Conservation (phyloP, 768 basidiomycete species). For the Leccinellum luteum region DNA sequence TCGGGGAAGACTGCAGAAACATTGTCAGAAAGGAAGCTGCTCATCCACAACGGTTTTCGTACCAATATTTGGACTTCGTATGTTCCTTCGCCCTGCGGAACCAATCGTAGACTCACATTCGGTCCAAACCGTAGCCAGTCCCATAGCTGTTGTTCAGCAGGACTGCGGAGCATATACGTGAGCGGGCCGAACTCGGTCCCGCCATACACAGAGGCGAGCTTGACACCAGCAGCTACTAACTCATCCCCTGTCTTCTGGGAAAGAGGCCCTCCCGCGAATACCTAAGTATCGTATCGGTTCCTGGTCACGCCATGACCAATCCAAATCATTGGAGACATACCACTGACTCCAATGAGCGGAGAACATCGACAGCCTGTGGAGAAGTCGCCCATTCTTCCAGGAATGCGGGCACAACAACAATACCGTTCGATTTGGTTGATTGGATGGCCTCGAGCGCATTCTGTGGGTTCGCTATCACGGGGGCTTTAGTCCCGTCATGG, state of each 20-base stretch:
- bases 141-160: constrained; percentile 33
- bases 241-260: constrained; percentile 34
- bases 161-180: constrained; percentile 11
- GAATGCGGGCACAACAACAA: constrained; percentile 22
- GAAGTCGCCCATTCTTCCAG: constrained; percentile 22
- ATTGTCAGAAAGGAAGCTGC: not conserved
- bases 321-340: constrained; percentile 10
- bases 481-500: constrained; percentile 2
- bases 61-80: constrained; percentile 40
- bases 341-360: constrained; percentile 17
- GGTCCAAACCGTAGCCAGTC: constrained; percentile 31
- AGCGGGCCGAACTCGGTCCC: constrained; percentile 37
- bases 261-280: constrained; percentile 37
- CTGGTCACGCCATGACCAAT: not conserved
- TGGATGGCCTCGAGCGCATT: constrained; percentile 19
- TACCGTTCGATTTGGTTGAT: constrained; percentile 11
- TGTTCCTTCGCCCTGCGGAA: constrained; percentile 34
- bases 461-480: constrained; percentile 21
- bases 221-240: constrained; percentile 34
- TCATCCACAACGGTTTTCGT: not conserved
- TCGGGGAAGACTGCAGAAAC: constrained; percentile 25
- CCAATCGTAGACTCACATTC: constrained; percentile 29
- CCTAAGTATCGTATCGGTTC: constrained; percentile 17
- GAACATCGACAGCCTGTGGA: constrained; percentile 17
- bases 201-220: constrained; percentile 35